Percentiles rank a stretch among this genome's conserved stretches.
Conservation (phyloP, 306 rosid species). For the Medicago arabica region DNA sequence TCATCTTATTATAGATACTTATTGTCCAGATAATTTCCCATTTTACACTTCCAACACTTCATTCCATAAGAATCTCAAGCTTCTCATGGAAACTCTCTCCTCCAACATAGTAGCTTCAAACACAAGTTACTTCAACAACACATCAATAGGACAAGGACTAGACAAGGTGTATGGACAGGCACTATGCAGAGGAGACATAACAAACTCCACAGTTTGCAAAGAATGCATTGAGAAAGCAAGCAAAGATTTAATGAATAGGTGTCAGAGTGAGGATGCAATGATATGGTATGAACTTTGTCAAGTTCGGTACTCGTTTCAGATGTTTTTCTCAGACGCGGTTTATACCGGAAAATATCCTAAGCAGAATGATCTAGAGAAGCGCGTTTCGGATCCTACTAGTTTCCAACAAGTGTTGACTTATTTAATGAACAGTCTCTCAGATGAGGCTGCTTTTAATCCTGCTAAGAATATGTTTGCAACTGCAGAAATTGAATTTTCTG, state of each 20-base stretch:
- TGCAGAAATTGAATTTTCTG: slow-evolving; percentile 40
- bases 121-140: slow-evolving; percentile 48
- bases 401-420: slow-evolving; percentile 34
- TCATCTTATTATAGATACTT: slow-evolving; percentile 35
- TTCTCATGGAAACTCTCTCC: slow-evolving; percentile 50
- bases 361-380: slow-evolving; percentile 37
- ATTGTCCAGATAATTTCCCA: slow-evolving; percentile 48
- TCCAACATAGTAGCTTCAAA: slow-evolving; percentile 42
- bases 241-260: slow-evolving; percentile 45
- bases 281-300: slow-evolving; percentile 72
- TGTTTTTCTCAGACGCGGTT: slow-evolving; percentile 32
- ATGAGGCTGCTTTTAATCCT: slow-evolving; percentile 42
- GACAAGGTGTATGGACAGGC: slow-evolving; percentile 62
- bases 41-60: slow-evolving; percentile 38
- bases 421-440: slow-evolving; percentile 44
- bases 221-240: slow-evolving; percentile 58
- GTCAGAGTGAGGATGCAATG: slow-evolving; percentile 53
- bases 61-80: slow-evolving; percentile 54
- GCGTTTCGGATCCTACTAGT: slow-evolving; percentile 31
- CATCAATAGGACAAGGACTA: slow-evolving; percentile 21
- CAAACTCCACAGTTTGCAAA: slow-evolving; percentile 50
- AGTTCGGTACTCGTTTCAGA: slow-evolving; percentile 57
- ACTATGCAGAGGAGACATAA: slow-evolving; percentile 69
- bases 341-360: slow-evolving; percentile 54
- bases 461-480: slow-evolving; percentile 55